Evolutionary conservation across 2,329 filamentous ascomycete genomes (phyloP), one percentile per base, ranked within the genome.

Genomic region (Paramyrothecium sp.): DNA sequence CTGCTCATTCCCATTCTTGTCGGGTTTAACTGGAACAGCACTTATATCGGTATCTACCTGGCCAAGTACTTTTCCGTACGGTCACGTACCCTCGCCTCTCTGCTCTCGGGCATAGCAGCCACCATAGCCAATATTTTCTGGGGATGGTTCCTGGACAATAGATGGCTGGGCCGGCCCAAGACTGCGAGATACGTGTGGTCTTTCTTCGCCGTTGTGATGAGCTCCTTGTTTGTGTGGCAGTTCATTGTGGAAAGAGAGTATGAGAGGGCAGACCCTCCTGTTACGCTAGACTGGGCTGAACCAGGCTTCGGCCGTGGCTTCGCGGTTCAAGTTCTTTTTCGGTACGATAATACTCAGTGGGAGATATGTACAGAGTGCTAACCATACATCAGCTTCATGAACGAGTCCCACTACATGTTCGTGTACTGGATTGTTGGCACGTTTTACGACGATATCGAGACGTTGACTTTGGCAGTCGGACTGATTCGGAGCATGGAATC

Each of bases 1-100:
- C 70, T 83, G 0, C 66, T 83, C 12, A 72, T 82, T 4, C 80
- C 80, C 0, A 73, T 83, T 17, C 72, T 82, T 19, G 63, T 81
- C 0, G 77, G 78, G 0, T 81, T 80, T 60, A 77, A 80, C 57
- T 83, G 80, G 75, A 82, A 81, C 58, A 67, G 64, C 30, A 80
- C 79, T 0, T 83, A 83, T 23, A 69, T 80, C 21, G 78, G 80
- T 7, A 81, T 81, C 19, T 83, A 83, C 61, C 71, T 82, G 17
- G 78, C 80, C 11, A 78, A 74, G 23, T 82, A 82, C 68, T 82
- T 82, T 61, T 80, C 78, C 3, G 80, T 82, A 2, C 74, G 80
- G 2, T 69, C 79, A 0, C 69, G 80, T 3, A 76, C 79, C 1
- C 68, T 83, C 2, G 76, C 75, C 1, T 74, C 78, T 0, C 61